A percentile compares a stretch with the other conserved stretches of the same genome.
Conservation (phyloP, 108 stramenopile species). For the Stephanodiscus triporus region DNA sequence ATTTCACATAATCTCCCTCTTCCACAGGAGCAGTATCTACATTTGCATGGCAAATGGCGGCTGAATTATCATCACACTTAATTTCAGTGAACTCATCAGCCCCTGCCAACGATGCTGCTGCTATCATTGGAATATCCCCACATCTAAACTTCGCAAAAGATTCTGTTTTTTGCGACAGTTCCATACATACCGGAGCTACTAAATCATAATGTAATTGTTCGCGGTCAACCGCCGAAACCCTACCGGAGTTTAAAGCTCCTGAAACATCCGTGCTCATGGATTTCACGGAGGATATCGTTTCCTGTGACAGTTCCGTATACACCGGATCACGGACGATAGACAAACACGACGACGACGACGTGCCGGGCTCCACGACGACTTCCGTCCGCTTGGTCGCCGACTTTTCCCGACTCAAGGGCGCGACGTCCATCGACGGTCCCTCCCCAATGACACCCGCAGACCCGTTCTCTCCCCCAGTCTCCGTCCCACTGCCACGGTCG, state of each 20-base stretch:
- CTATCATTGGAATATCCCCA: not conserved
- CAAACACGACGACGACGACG: too few species aligned
- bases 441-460: too few species aligned
- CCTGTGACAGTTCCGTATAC: not conserved
- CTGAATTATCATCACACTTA: not conserved
- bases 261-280: not conserved
- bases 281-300: not conserved
- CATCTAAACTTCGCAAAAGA: not conserved
- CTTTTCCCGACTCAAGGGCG: not conserved
- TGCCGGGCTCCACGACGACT: not conserved
- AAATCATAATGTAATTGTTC: not conserved
- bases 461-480: too few species aligned
- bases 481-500: not conserved
- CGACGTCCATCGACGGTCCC: not conserved
- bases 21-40: not conserved
- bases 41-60: not conserved
- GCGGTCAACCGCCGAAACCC: not conserved
- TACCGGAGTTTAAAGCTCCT: not conserved
- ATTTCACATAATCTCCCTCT: constrained; percentile 2
- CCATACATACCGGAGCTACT: not conserved
- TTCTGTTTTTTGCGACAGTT: not conserved
- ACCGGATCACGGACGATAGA: too few species aligned
- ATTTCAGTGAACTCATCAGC: not conserved
- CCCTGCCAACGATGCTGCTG: not conserved
- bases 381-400: not conserved